phyloP scores from a whole-genome alignment of 768 basidiomycete genomes.

The Multifurca ochricompacta region DNA sequence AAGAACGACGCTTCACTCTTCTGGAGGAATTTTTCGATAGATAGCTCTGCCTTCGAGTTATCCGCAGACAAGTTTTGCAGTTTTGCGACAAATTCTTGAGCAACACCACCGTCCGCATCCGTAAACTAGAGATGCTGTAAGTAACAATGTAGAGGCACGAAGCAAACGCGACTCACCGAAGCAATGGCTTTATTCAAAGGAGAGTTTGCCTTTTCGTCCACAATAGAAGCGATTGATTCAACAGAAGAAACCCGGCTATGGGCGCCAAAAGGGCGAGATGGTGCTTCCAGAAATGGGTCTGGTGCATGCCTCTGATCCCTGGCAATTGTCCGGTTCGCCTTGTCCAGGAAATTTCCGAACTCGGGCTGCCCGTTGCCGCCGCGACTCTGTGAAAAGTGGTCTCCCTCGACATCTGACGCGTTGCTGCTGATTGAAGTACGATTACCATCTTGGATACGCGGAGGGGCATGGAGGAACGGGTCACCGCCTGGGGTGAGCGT shows the following conservation, averaged over 20 bases:
- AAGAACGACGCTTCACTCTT: constrained; percentile 95
- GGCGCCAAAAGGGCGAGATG: constrained; percentile 66
- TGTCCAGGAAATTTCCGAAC: constrained; percentile 75
- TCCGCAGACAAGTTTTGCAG: constrained; percentile 69
- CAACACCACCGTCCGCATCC: constrained; percentile 87
- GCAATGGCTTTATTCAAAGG: constrained; percentile 92
- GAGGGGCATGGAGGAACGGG: constrained; percentile 32
- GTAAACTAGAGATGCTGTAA: constrained; percentile 55
- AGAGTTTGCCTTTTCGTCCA: constrained; percentile 85
- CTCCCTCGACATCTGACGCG: constrained; percentile 53
- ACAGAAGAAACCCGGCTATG: constrained; percentile 78
- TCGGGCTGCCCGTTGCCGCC: constrained; percentile 31
- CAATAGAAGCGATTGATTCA: constrained; percentile 88
- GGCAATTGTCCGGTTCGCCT: constrained; percentile 77
- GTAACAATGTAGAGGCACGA: constrained; percentile 6
- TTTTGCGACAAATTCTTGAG: constrained; percentile 81
- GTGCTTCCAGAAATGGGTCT: constrained; percentile 82
- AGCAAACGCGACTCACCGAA: constrained; percentile 43
- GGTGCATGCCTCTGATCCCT: constrained; percentile 69
- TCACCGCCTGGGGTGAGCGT: constrained; percentile 43
- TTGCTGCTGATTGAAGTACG: constrained; percentile 34
- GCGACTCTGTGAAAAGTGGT: constrained; percentile 41
- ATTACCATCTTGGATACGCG: constrained; percentile 27
- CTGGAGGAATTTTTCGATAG: constrained; percentile 83
- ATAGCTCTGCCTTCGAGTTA: constrained; percentile 86